A percentile compares a stretch with the other conserved stretches of the same genome.
Evolutionary conservation across 108 stramenopile genomes (phyloP).

Genomic region (Cyclotella baltica): DNA sequence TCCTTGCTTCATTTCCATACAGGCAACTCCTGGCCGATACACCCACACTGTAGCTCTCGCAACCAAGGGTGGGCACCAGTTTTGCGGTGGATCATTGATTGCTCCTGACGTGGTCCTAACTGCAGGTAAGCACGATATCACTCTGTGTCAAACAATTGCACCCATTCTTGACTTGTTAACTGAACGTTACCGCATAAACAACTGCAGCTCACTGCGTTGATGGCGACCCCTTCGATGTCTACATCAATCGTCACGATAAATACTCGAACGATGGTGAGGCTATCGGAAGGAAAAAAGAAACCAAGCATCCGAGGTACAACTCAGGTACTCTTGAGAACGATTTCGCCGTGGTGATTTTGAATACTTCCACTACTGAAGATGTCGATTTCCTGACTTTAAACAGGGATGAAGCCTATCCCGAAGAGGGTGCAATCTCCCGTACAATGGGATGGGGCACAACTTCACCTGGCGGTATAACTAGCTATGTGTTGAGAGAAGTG

Average conservation of each 20-base stretch:
- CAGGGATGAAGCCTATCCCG: background rate
- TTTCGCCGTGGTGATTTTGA: conserved; percentile 43
- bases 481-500: background rate
- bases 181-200: too few species aligned
- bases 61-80: background rate
- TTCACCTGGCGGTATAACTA: background rate
- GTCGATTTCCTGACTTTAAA: conserved; percentile 26
- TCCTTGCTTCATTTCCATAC: background rate
- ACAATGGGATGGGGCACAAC: conserved; percentile 18
- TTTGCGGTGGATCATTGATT: conserved; percentile 25
- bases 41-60: conserved; percentile 3
- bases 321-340: conserved; percentile 41
- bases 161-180: too few species aligned
- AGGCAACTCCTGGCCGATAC: background rate
- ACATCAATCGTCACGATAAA: background rate
- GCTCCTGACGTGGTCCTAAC: conserved; percentile 19
- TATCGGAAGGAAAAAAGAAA: background rate
- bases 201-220: conserved; percentile 21
- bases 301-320: conserved; percentile 50
- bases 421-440: background rate
- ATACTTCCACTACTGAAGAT: background rate
- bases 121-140: too few species aligned
- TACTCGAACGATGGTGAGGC: background rate
- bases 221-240: background rate
- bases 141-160: too few species aligned